Evolutionary conservation across 169 alveolate species (phyloP), one percentile per base, ranked within the genome.

Genomic region (Plasmodium gallinaceum): DNA sequence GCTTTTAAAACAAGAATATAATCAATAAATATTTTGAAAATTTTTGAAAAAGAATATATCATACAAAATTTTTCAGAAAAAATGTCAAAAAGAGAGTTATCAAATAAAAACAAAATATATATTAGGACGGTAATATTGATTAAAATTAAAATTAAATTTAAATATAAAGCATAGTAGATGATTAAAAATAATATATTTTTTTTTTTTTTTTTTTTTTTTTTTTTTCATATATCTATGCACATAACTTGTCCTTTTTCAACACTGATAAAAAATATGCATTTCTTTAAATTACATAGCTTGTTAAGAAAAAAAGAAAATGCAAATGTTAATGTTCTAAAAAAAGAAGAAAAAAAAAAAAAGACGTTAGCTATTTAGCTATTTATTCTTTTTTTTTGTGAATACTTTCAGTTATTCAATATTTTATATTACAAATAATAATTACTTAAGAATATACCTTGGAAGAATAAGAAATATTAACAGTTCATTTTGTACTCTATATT

Each of bases 1-100:
- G 66, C 62, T 46, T 74, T 74, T 46, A 74, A 74, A 74, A 74
- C 74, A 74, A 74, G 74, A 60, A 54, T 37, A 39, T 62, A 58
- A 14, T 62, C 22, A 74, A 48, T 18, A 60, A 60, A 74, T 14
- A 46, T 24, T 26, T 20, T 60, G 69, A 16, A 74, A 74, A 58
- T 62, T 48, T 24, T 26, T 62, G 74, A 57, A 18, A 57, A 37
- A 39, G 51, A 57, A 70, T 57, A 26, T 74, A 24, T 74, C 88
- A 42, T 65, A 74, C 62, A 74, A 45, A 37, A 65, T 24, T 39
- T 74, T 74, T 62, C 72, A 48, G 9, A 74, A 60, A 74, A 74
- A 46, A 62, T 58, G 45, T 37, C 16, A 74, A 74, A 58, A 20
- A 37, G 32, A 16, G 20, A 20, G 61, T 37, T 57, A 74, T 24